A percentile compares a stretch with the other conserved stretches of the same genome.
Evolutionary conservation across 495 filamentous ascomycete genomes (phyloP).

Genomic region (Neurospora sp.): DNA sequence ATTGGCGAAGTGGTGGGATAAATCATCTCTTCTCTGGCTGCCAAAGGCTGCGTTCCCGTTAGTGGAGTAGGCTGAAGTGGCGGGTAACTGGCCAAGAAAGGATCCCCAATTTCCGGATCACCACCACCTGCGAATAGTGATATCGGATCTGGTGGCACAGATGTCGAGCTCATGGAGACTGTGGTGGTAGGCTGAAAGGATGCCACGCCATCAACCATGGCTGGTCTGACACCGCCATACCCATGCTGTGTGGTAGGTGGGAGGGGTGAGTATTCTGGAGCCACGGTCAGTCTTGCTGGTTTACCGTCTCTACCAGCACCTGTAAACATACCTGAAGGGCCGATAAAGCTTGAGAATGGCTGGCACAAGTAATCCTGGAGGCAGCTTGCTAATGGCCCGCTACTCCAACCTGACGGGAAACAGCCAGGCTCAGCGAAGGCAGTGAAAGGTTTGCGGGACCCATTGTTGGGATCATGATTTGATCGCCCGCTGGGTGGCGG

Average conservation of each 20-base stretch:
- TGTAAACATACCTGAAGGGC: constrained; percentile 18
- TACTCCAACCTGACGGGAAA: constrained; percentile 21
- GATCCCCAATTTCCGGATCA: constrained; percentile 19
- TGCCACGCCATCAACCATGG: constrained; percentile 18
- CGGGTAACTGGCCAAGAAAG: constrained; percentile 30
- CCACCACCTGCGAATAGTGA: constrained; percentile 24
- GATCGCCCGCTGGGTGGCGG: constrained; percentile 15
- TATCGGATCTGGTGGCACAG: constrained; percentile 13
- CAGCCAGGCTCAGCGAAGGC: constrained; percentile 7
- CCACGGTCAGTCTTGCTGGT: constrained; percentile 2
- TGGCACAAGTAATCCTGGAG: constrained; percentile 30
- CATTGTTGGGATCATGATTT: constrained; percentile 11
- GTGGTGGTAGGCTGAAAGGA: constrained; percentile 17
- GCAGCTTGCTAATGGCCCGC: constrained; percentile 27
- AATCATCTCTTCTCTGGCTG: constrained; percentile 33
- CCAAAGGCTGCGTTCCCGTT: constrained; percentile 26
- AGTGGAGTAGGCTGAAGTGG: constrained; percentile 28
- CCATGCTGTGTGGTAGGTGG: constrained; percentile 23
- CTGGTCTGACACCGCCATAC: constrained; percentile 19
- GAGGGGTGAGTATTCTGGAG: constrained; percentile 21
- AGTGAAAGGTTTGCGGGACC: constrained; percentile 12
- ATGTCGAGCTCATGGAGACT: constrained; percentile 11
- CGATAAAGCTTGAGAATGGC: constrained; percentile 30
- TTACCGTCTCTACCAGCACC: background rate
- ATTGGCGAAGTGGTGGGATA: constrained; percentile 26